phyloP scores from a whole-genome alignment of 2,329 filamentous ascomycete genomes.

The Beauveria scarabaeidicola region DNA sequence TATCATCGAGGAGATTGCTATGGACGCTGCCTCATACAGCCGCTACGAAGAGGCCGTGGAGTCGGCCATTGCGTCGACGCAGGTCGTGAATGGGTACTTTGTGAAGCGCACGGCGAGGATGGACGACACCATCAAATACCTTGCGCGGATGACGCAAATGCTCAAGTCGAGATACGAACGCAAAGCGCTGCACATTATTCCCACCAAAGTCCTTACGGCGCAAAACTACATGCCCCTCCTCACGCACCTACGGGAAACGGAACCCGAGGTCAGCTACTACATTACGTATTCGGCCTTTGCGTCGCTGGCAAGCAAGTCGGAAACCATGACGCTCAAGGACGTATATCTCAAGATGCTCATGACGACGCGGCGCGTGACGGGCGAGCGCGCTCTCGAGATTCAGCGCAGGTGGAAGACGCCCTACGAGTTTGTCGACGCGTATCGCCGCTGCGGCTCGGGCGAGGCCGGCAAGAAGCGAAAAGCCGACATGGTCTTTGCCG shows the following conservation, averaged over 20 bases:
- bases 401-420: constrained; percentile 73
- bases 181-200: constrained; percentile 53
- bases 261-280: constrained; percentile 45
- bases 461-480: constrained; percentile 47
- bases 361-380: constrained; percentile 66
- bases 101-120: constrained; percentile 67
- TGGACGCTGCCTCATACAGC: constrained; percentile 44
- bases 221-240: constrained; percentile 59
- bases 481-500: constrained; percentile 49
- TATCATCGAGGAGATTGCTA: constrained; percentile 63
- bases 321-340: constrained; percentile 64
- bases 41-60: constrained; percentile 59
- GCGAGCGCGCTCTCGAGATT: constrained; percentile 71
- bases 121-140: constrained; percentile 70
- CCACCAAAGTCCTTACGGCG: constrained; percentile 52
- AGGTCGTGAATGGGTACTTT: constrained; percentile 72
- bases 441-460: constrained; percentile 43
- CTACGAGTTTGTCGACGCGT: constrained; percentile 61
- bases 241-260: constrained; percentile 44
- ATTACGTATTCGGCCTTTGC: constrained; percentile 66
- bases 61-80: constrained; percentile 66
- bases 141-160: constrained; percentile 62
- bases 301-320: constrained; percentile 65
- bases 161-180: constrained; percentile 57
- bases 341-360: constrained; percentile 80